phyloP scores from a whole-genome alignment of 2,329 filamentous ascomycete species.

The Trichoderma koningii region DNA sequence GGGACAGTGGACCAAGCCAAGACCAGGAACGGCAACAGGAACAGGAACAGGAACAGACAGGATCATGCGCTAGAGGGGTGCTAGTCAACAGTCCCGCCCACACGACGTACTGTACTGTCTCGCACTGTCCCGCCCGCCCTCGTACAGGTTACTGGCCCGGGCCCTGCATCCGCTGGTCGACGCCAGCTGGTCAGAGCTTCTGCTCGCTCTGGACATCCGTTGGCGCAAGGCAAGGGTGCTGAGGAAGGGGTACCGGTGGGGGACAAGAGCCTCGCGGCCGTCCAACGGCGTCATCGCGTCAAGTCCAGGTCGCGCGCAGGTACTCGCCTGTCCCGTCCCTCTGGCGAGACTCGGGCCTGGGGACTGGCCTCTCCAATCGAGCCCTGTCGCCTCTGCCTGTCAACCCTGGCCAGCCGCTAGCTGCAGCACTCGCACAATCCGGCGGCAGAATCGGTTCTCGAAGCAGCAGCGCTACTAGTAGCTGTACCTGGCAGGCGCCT shows the following conservation, averaged over 20 bases:
- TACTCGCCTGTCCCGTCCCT: constrained; percentile 5
- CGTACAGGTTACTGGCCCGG: background rate
- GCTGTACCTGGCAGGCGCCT: background rate
- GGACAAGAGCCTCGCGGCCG: constrained; percentile 6
- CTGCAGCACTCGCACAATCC: constrained; percentile 10
- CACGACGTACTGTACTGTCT: background rate
- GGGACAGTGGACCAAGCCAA: background rate
- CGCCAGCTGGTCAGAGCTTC: constrained; percentile 23
- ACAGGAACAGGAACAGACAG: constrained; percentile 9
- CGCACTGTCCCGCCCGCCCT: too few relatives aligned
- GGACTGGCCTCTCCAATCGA: background rate
- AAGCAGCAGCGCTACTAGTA: constrained; percentile 17
- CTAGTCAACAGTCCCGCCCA: constrained; percentile 12
- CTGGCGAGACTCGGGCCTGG: background rate
- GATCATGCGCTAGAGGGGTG: background rate
- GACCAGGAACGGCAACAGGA: background rate
- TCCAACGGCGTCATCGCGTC: background rate
- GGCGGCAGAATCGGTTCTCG: constrained; percentile 23
- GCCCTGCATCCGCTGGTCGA: constrained; percentile 28
- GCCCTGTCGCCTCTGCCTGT: constrained; percentile 19
- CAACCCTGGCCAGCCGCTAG: constrained; percentile 19
- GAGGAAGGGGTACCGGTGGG: constrained; percentile 18
- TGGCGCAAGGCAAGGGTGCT: constrained; percentile 18
- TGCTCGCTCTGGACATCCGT: constrained; percentile 10
- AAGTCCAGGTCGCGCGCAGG: constrained; percentile 5